Evolutionary conservation across 2,329 filamentous ascomycete species (phyloP).

Genomic region (Colletotrichum sp.): DNA sequence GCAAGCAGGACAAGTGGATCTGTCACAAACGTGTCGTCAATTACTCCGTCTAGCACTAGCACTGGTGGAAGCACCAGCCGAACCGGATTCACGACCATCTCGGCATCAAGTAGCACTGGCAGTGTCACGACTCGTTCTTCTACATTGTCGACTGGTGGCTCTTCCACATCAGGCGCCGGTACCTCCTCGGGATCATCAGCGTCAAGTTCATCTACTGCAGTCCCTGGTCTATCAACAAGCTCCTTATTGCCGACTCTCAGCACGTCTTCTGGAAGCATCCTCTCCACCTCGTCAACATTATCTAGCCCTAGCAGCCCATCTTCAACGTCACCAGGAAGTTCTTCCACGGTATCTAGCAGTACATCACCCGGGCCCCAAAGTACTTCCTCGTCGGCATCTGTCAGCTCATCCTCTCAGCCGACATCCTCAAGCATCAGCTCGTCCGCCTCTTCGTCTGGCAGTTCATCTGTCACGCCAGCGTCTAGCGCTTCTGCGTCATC

Average conservation of each 20-base stretch:
- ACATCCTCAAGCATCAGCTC: background rate
- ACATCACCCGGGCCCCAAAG: background rate
- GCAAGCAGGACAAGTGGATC: background rate
- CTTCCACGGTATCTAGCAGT: background rate
- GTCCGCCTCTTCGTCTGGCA: background rate
- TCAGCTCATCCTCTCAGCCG: background rate
- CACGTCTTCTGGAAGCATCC: background rate
- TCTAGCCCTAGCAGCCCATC: background rate
- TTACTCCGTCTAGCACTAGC: background rate
- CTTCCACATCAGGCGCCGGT: background rate
- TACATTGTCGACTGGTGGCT: background rate
- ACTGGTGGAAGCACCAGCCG: background rate
- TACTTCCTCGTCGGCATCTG: background rate
- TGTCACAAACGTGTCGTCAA: background rate
- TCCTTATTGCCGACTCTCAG: background rate
- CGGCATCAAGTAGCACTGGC: background rate
- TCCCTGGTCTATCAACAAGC: background rate
- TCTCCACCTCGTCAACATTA: background rate
- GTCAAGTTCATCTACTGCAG: fast-evolving
- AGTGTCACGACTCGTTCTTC: background rate
- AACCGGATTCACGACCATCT: fast-evolving
- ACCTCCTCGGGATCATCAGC: fast-evolving
- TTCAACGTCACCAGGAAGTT: fast-evolving
- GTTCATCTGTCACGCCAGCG: background rate
- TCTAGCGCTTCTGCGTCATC: background rate